These are phyloP conservation scores for Fusarium sp. DNA, from an alignment of 2,329 filamentous ascomycete species.

Conservation along the genomic window DNA sequence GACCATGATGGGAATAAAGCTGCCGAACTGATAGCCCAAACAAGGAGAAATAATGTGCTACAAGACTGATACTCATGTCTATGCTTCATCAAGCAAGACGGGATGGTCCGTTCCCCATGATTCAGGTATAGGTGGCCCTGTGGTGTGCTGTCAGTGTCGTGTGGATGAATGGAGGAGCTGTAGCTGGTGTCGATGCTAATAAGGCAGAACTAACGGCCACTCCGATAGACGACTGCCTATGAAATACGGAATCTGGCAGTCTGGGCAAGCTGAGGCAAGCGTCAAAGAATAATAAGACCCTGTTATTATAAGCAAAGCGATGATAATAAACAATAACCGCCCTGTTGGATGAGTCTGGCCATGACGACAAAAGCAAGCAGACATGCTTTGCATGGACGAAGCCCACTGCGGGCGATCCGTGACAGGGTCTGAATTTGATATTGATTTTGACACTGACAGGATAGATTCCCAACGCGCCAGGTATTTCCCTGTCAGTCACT, in stretches of 20 bases:
- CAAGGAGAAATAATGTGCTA: slow-evolving; percentile 25
- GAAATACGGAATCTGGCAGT: background rate
- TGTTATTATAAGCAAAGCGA: background rate
- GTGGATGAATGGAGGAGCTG: background rate
- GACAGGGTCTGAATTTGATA: slow-evolving; percentile 32
- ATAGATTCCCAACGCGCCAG: background rate
- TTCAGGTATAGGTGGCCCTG: slow-evolving; percentile 33
- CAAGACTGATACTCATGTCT: slow-evolving; percentile 17
- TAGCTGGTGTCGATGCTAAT: background rate
- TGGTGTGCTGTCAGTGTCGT: slow-evolving; percentile 4
- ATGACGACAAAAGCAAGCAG: slow-evolving; percentile 36
- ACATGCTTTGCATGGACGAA: slow-evolving; percentile 39
- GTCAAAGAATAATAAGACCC: slow-evolving; percentile 5
- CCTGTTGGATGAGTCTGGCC: slow-evolving; percentile 19
- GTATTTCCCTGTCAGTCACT: slow-evolving; percentile 17
- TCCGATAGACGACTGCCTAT: slow-evolving; percentile 5
- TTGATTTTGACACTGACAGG: slow-evolving; percentile 8
- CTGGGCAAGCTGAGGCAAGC: slow-evolving; percentile 4
- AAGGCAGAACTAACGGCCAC: slow-evolving; percentile 14
- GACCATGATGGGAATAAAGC: slow-evolving; percentile 21
- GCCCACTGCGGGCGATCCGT: slow-evolving; percentile 31
- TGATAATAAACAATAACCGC: slow-evolving; percentile 1
- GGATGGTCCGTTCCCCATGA: slow-evolving; percentile 44
- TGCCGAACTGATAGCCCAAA: slow-evolving; percentile 36
- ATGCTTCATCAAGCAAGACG: slow-evolving; percentile 22